Percentiles rank a stretch among this genome's conserved stretches.
Conservation (phyloP, 805 yeast species). For the Candida mattraensis region DNA sequence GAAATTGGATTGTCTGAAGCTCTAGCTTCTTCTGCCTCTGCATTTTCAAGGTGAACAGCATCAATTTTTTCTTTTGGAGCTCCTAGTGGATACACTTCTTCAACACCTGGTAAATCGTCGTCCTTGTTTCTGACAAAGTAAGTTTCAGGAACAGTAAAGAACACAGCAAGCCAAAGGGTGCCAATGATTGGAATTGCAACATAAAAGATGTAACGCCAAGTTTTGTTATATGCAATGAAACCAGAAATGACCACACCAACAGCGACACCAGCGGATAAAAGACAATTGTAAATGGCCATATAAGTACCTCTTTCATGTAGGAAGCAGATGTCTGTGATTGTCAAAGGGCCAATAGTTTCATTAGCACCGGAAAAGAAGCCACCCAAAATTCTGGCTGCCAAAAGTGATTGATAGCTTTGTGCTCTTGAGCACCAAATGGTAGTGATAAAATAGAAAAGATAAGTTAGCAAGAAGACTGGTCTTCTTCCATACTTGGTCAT, state of each 20-base stretch:
- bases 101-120: constrained; percentile 7
- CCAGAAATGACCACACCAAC: constrained; percentile 61
- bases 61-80: constrained; percentile 7
- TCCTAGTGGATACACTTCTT: constrained; percentile 8
- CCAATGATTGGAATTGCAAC: constrained; percentile 47
- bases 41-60: constrained; percentile 6
- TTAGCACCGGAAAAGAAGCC: constrained; percentile 37
- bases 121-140: constrained; percentile 37
- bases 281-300: constrained; percentile 49
- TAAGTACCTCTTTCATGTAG: constrained; percentile 48
- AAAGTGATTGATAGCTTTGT: constrained; percentile 29
- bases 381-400: constrained; percentile 28
- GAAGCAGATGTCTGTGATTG: constrained; percentile 48
- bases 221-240: constrained; percentile 46
- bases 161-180: constrained; percentile 37
- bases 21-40: neutral
- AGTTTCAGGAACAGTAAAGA: constrained; percentile 55
- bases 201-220: constrained; percentile 53
- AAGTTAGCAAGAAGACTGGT: constrained; percentile 34
- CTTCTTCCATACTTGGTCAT: constrained; percentile 39
- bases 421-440: constrained; percentile 35
- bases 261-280: constrained; percentile 51
- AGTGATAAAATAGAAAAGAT: constrained; percentile 29
- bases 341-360: constrained; percentile 49
- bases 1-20: neutral